Conservation (phyloP, 2,329 filamentous ascomycete genomes). For the Pseudocercospora pini-densiflorae region DNA sequence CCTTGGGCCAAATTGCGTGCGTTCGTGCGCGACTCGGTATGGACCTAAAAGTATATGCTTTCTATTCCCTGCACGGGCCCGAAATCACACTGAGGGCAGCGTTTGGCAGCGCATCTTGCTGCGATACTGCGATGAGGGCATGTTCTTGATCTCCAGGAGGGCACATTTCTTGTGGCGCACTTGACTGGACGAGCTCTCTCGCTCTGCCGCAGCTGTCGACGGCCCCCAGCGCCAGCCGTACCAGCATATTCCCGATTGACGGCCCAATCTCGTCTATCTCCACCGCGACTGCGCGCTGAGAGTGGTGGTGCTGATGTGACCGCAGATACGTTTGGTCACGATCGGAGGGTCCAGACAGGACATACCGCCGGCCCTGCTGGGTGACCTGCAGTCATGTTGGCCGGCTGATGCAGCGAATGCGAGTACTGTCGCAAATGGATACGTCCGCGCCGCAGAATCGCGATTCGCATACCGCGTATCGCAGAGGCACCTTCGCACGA, state of each 20-base stretch:
- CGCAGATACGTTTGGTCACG: not conserved
- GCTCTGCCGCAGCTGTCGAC: not conserved
- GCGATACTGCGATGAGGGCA: not conserved
- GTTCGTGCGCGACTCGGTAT: not conserved
- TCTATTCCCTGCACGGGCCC: constrained; percentile 9
- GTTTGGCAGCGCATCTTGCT: not conserved
- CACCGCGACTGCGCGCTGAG: constrained; percentile 2
- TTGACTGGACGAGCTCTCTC: not conserved
- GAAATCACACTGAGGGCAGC: constrained; percentile 6
- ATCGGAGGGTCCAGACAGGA: not conserved
- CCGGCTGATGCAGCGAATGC: not conserved
- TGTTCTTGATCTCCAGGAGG: not conserved
- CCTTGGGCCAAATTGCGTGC: constrained; percentile 1
- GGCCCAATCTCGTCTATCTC: constrained; percentile 1
- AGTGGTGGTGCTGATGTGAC: constrained; percentile 3
- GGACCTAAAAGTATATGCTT: not conserved
- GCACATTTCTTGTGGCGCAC: not conserved
- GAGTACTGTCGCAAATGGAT: not conserved
- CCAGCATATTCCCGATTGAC: constrained; percentile 8
- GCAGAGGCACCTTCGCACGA: not conserved
- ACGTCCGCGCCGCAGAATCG: not conserved
- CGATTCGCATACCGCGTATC: not conserved
- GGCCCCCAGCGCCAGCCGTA: not conserved
- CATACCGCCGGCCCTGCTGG: not conserved
- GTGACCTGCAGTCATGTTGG: not conserved